These are phyloP conservation scores for Chrysoporthe puriensis DNA, from an alignment of 2,329 filamentous ascomycete species.

Conservation along the genomic window DNA sequence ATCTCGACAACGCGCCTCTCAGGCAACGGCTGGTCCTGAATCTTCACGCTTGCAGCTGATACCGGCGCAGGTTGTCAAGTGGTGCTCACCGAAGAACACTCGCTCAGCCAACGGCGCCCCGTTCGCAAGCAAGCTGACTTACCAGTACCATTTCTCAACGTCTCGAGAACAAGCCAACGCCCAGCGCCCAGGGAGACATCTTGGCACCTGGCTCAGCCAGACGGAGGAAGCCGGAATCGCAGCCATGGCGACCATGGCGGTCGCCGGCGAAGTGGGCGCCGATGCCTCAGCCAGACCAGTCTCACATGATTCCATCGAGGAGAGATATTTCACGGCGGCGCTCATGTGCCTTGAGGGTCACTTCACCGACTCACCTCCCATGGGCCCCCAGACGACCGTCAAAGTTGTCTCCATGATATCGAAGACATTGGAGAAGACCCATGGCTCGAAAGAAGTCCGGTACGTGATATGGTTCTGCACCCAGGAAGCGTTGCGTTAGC, in stretches of 20 bases:
- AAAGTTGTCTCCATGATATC: slow-evolving; percentile 61
- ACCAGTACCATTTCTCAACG: not conserved
- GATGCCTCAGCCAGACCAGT: slow-evolving; percentile 31
- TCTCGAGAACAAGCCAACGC: not conserved
- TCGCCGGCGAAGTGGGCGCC: slow-evolving; percentile 28
- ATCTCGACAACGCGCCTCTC: not conserved
- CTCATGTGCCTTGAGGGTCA: slow-evolving; percentile 66
- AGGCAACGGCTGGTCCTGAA: not conserved
- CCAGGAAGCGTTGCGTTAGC: not conserved
- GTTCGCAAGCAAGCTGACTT: not conserved
- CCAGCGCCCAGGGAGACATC: no score
- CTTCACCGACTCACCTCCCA: slow-evolving; percentile 59
- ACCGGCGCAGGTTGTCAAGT: no score
- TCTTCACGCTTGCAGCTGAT: no score
- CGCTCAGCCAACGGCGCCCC: not conserved
- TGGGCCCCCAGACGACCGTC: slow-evolving; percentile 59
- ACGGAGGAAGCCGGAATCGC: not conserved
- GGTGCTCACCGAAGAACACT: not conserved
- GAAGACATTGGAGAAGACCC: slow-evolving; percentile 66
- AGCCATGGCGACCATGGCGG: slow-evolving; percentile 30
- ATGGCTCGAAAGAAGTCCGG: slow-evolving; percentile 63
- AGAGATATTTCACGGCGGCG: slow-evolving; percentile 63
- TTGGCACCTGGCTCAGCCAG: not conserved
- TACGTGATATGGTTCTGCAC: slow-evolving; percentile 37
- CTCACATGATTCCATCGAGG: slow-evolving; percentile 59